Percentiles rank a stretch among this genome's conserved stretches.
Conservation (phyloP, 163 green algal genomes). For the Chlamydomonas reinhardtii region DNA sequence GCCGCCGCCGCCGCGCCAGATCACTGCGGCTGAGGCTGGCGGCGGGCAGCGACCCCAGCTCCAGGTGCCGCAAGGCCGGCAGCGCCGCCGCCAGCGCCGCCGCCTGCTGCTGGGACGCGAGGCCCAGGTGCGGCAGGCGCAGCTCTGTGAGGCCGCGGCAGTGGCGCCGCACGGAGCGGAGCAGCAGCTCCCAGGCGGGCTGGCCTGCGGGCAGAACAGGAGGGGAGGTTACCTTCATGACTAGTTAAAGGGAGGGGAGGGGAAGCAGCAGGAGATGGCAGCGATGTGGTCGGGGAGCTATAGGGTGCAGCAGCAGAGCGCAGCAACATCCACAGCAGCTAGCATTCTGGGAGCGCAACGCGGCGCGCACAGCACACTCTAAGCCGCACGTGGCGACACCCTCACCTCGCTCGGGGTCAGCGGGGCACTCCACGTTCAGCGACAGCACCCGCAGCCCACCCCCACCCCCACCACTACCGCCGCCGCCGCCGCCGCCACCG, state of each 20-base stretch:
- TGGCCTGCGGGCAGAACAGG: background rate
- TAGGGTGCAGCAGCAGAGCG: too few species aligned
- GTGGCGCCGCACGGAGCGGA: background rate
- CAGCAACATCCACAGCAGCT: too few species aligned
- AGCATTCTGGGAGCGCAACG: too few species aligned
- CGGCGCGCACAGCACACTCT: background rate
- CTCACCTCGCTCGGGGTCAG: background rate
- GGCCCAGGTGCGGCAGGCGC: background rate
- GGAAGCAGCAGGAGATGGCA: too few species aligned
- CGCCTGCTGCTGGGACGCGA: background rate
- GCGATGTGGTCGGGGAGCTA: too few species aligned
- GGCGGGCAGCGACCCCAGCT: slow-evolving; percentile 1
- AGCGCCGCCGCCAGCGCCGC: slow-evolving; percentile 3
- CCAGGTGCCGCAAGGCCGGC: background rate
- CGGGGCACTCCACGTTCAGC: slow-evolving; percentile 2
- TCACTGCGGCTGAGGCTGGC: background rate
- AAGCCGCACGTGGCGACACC: too few species aligned
- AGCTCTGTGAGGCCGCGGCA: background rate
- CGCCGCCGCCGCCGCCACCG: background rate
- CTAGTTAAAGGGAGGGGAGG: too few species aligned
- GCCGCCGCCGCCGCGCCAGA: too few species aligned
- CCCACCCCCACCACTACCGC: background rate
- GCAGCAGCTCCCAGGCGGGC: background rate
- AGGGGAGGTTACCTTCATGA: too few species aligned
- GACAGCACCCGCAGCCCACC: background rate